phyloP scores from a whole-genome alignment of 495 filamentous ascomycete genomes.

The Parathielavia hyrcaniae region DNA sequence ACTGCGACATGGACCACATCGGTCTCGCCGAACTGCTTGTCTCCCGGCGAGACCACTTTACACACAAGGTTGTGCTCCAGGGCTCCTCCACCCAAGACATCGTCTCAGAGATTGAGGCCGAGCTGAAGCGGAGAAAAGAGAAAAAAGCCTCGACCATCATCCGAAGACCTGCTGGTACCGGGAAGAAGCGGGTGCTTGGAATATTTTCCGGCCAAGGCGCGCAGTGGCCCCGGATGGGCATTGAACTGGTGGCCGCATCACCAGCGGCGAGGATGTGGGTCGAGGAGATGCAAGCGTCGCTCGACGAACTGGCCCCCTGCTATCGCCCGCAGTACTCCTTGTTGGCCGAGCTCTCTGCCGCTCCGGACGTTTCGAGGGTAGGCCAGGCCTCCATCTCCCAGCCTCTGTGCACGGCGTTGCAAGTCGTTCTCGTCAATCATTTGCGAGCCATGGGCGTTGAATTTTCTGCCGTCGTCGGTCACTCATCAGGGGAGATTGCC shows the following conservation, averaged over 20 bases:
- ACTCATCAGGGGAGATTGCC: conserved; percentile 57
- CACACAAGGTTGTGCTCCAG: too few relatives aligned
- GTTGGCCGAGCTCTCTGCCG: background rate
- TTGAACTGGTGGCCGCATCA: conserved; percentile 20
- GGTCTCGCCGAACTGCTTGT: too few relatives aligned
- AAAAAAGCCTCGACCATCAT: background rate
- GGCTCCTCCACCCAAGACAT: too few relatives aligned
- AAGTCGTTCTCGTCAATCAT: conserved; percentile 45
- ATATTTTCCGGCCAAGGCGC: conserved; percentile 25
- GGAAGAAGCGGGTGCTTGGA: conserved; percentile 27
- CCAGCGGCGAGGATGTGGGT: background rate
- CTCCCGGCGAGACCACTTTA: too few relatives aligned
- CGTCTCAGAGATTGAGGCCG: background rate
- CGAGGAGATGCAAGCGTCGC: background rate
- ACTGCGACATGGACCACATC: too few relatives aligned
- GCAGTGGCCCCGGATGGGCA: conserved; percentile 43
- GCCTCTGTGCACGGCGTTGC: conserved; percentile 46
- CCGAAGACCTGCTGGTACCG: background rate
- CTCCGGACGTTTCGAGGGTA: background rate
- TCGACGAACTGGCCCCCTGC: background rate
- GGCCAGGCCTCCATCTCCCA: conserved; percentile 21
- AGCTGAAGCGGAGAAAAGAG: too few relatives aligned
- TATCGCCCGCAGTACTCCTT: background rate
- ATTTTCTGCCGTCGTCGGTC: conserved; percentile 48
- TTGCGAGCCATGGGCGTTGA: conserved; percentile 38